A percentile compares a stretch with the other conserved stretches of the same genome.
These are phyloP conservation scores for Powellomyces hirtus DNA, from an alignment of 192 early-diverging fungal species.

Conservation along the genomic window DNA sequence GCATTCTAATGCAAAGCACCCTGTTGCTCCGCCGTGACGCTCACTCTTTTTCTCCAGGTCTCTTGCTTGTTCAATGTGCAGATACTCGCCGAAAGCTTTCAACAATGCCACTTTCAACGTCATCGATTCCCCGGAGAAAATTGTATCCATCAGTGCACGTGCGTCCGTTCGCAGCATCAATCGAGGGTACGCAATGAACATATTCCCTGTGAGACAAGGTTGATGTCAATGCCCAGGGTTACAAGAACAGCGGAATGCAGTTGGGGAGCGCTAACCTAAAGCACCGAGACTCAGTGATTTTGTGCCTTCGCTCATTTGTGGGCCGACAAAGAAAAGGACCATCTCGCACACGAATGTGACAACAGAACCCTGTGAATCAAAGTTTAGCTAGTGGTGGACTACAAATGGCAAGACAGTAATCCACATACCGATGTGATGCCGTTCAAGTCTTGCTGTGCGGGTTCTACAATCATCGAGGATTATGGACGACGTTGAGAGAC, in stretches of 20 bases:
- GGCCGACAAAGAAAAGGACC: constrained; percentile 30
- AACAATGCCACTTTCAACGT: constrained; percentile 68
- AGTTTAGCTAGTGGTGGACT: background rate
- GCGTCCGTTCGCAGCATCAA: constrained; percentile 53
- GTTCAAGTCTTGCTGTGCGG: constrained; percentile 29
- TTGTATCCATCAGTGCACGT: constrained; percentile 63
- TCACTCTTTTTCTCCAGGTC: background rate
- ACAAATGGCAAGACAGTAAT: background rate
- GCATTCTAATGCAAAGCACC: too few species aligned
- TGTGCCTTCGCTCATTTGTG: background rate
- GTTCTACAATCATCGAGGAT: background rate
- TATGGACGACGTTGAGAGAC: background rate
- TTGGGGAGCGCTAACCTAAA: background rate
- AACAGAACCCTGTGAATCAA: constrained; percentile 13
- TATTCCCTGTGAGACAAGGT: constrained; percentile 39
- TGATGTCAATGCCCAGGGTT: too few species aligned
- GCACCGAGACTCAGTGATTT: background rate
- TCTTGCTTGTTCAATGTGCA: constrained; percentile 57
- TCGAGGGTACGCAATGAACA: constrained; percentile 70
- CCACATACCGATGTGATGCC: background rate
- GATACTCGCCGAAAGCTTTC: constrained; percentile 67
- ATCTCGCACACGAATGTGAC: constrained; percentile 17
- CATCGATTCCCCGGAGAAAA: constrained; percentile 50
- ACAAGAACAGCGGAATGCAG: background rate
- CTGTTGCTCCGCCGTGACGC: too few species aligned